Base-by-base conservation (phyloP, 768 basidiomycete species). In the Trametes cubensis region DNA sequence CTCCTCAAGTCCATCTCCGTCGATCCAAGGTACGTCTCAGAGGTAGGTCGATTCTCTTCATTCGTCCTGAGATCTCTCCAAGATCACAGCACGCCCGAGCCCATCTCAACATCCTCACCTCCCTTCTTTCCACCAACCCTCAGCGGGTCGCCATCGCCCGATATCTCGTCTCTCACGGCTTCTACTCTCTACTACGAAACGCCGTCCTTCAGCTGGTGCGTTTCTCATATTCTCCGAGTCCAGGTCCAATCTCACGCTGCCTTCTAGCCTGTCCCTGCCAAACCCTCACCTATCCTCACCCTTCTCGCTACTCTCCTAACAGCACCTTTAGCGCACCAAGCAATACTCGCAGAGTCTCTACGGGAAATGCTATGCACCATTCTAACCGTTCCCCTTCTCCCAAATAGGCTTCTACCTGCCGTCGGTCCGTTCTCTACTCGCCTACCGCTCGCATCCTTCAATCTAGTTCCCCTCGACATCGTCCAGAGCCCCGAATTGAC, bases 341-440 rank as follows among this genome's bases (percentile, higher is more conserved):
- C 70, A 1, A 55, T 67, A 46, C 78, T 76, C 66, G 26, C 72
- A 6, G 66, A 63, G 62, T 72, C 78, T 45, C 68, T 88, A 17
- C 64, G 73, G 30, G 69, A 73, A 18, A 67, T 90, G 28, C 66
- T 90, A 55, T 69, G 77, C 17, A 73, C 77, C 62, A 83, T 95
- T 57, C 78, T 96, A 60, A 81, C 87, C 1, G 78, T 95, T 46
- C 89, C 91, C 0, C 76, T 93, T 0, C 80, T 98, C 0, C 93
- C 92, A 0, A 89, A 91, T 72, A 88, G 85, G 8, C 77, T 90
- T 48, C 77, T 87, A 21, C 72, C 76, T 0, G 80, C 84, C 21
- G 81, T 96, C 39, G 84, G 85, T 4, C 74, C 80, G 23, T 77
- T 98, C 42, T 85, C 89, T 17, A 78, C 85, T 17, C 77, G 80